A percentile compares a stretch with the other conserved stretches of the same genome.
Conservation (phyloP, 495 filamentous ascomycete genomes). For the Platismatia glauca region DNA sequence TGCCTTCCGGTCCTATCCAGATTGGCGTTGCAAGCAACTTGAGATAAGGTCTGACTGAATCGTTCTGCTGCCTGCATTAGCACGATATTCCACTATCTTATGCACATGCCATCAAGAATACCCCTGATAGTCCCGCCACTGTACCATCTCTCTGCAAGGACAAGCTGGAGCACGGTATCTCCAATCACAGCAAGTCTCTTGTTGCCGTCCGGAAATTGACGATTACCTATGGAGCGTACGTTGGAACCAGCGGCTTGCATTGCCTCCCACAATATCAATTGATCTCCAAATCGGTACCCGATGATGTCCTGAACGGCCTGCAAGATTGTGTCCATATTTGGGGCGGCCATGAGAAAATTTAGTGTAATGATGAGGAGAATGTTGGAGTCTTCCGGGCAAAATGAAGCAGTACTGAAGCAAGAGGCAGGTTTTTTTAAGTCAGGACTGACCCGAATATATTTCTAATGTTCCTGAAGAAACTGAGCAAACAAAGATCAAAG, state of each 20-base stretch:
- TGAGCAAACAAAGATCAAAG: background rate
- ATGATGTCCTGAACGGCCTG: background rate
- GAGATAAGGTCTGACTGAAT: background rate
- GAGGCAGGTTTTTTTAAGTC: background rate
- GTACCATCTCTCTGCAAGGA: background rate
- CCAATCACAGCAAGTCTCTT: background rate
- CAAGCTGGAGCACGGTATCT: background rate
- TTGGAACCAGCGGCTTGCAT: background rate
- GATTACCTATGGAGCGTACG: background rate
- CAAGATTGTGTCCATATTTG: background rate
- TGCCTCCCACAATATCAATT: background rate
- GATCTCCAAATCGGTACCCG: background rate
- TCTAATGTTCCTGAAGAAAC: background rate
- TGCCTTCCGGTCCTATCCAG: background rate
- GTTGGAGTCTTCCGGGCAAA: background rate
- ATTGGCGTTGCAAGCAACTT: background rate
- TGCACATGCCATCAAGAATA: background rate
- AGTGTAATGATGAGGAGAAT: background rate
- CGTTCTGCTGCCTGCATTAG: background rate
- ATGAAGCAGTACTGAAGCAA: background rate
- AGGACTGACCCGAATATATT: background rate
- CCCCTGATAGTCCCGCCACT: background rate
- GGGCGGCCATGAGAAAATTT: background rate
- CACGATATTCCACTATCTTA: background rate
- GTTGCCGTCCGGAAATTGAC: background rate